Percentiles rank a stretch among this genome's conserved stretches.
phyloP scores from a whole-genome alignment of 148 eudicot genomes.

The Rhododendron mucronatum region DNA sequence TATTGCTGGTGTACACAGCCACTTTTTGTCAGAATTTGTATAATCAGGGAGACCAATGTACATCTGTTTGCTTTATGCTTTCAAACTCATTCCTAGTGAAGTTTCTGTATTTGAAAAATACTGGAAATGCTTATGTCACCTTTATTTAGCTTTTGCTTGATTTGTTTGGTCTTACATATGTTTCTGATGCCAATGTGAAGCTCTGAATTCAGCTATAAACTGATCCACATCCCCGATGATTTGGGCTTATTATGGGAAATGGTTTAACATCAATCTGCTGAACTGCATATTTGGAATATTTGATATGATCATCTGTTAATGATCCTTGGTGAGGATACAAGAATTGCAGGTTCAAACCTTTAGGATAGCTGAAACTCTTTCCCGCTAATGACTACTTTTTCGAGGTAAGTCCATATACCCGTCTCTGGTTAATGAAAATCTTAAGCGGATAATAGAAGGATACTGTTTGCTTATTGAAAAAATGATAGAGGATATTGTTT shows the following conservation, averaged over 20 bases:
- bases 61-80: background rate
- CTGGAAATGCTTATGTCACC: background rate
- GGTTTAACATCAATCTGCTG: background rate
- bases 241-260: background rate
- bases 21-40: background rate
- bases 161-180: background rate
- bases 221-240: background rate
- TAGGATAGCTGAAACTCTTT: background rate
- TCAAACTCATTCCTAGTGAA: background rate
- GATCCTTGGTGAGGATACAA: background rate
- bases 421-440: background rate
- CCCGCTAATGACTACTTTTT: background rate
- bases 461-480: background rate
- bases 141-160: background rate
- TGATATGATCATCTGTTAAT: background rate
- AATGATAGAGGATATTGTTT: background rate
- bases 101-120: background rate
- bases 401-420: background rate
- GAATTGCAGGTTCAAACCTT: background rate
- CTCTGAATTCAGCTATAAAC: background rate
- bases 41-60: background rate
- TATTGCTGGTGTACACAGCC: background rate
- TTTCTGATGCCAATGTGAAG: background rate
- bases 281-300: background rate
- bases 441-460: background rate